Conservation (phyloP, 208 protist genomes). For the Trypanosoma grayi region DNA sequence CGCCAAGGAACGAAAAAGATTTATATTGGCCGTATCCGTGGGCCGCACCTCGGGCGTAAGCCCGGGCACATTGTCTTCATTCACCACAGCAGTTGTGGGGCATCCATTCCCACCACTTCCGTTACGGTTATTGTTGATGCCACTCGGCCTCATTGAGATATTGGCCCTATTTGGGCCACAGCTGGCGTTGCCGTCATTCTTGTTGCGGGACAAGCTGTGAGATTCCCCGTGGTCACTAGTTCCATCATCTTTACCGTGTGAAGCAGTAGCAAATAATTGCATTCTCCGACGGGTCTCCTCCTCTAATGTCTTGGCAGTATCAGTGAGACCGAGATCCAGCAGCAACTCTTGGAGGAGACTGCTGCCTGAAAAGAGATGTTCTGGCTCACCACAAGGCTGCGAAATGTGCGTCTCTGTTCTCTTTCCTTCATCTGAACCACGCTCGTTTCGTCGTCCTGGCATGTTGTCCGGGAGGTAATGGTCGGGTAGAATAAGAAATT, state of each 20-base stretch:
- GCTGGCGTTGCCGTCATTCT: too few relatives aligned
- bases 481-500: too few relatives aligned
- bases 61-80: background rate
- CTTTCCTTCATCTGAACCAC: background rate
- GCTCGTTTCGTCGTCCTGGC: background rate
- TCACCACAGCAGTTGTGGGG: background rate
- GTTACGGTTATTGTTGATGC: background rate
- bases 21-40: background rate
- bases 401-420: background rate
- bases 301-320: constrained; percentile 45
- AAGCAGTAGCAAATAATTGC: background rate
- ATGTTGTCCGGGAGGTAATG: too few relatives aligned
- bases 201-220: too few relatives aligned
- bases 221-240: too few relatives aligned
- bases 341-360: constrained; percentile 35
- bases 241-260: too few relatives aligned
- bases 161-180: too few relatives aligned
- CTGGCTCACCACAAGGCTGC: background rate
- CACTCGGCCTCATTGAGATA: background rate
- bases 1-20: background rate
- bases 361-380: background rate
- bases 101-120: background rate
- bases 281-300: constrained; percentile 35
- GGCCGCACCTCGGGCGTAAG: too few relatives aligned
- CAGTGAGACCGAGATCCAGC: constrained; percentile 44